Conservation (phyloP, 345 rosid genomes). For the Eucalyptus curtisii region DNA sequence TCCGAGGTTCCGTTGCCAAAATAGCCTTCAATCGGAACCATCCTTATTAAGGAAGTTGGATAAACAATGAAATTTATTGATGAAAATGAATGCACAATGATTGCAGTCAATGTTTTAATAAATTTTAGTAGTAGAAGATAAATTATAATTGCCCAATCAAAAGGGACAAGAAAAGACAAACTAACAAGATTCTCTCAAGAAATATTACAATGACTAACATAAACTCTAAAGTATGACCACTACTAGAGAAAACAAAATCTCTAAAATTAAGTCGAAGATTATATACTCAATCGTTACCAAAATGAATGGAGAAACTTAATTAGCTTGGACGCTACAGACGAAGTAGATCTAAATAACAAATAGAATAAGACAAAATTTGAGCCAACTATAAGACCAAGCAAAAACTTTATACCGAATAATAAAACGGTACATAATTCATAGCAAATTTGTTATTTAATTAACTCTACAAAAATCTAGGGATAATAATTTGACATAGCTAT, state of each 20-base stretch:
- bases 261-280: neutral
- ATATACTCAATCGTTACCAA: neutral
- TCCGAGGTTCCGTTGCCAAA: neutral
- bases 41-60: neutral
- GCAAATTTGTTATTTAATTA: neutral
- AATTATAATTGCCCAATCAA: neutral
- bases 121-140: neutral
- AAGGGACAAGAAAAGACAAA: neutral
- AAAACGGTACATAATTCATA: neutral
- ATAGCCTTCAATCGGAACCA: neutral
- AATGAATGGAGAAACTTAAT: neutral
- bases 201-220: neutral
- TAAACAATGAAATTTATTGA: neutral
- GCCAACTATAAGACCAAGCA: neutral
- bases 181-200: neutral
- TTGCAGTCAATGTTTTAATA: neutral
- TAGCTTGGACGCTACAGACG: neutral
- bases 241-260: neutral
- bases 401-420: too few species aligned
- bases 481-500: neutral
- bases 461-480: neutral
- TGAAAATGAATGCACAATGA: neutral
- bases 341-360: neutral
- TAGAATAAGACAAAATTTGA: neutral
- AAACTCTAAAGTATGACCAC: neutral